Conservation (phyloP, 306 rosid genomes). For the Betula pendula region DNA sequence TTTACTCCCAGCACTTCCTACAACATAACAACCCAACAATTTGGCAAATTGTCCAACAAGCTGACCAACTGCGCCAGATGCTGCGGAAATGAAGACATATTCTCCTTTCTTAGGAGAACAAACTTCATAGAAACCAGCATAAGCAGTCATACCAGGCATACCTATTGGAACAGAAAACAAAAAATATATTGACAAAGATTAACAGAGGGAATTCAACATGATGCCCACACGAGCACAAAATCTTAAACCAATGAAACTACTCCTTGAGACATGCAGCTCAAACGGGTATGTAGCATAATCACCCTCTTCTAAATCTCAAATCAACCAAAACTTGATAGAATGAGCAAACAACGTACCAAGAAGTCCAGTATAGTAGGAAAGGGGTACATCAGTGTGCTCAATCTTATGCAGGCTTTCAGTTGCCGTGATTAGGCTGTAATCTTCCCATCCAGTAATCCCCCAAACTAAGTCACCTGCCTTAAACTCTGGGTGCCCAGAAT, state of each 20-base stretch:
- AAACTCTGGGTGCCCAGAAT: constrained; percentile 46
- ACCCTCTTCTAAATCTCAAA: not conserved
- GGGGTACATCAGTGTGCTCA: constrained; percentile 40
- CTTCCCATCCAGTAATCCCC: constrained; percentile 54
- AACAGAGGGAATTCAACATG: not conserved
- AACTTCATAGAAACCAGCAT: constrained; percentile 51
- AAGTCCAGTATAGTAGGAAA: constrained; percentile 49
- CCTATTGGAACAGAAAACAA: constrained; percentile 1
- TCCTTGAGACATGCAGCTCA: not conserved
- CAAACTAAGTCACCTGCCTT: constrained; percentile 50
- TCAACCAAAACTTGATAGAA: not conserved
- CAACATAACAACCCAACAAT: constrained; percentile 60
- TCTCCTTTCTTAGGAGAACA: constrained; percentile 53
- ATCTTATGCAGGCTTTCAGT: constrained; percentile 40
- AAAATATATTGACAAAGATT: too few relatives aligned
- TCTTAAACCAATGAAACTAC: too few relatives aligned
- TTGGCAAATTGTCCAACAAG: constrained; percentile 60
- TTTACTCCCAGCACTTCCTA: constrained; percentile 60
- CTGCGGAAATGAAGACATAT: constrained; percentile 49
- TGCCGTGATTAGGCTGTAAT: constrained; percentile 38
- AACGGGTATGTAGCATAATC: not conserved
- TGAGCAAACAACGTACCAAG: constrained; percentile 10
- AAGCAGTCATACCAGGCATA: constrained; percentile 61
- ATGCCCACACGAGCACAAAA: not conserved
- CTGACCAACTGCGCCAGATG: constrained; percentile 61